Evolutionary conservation across 306 rosid species (phyloP).

Genomic region (Sindora glabra): DNA sequence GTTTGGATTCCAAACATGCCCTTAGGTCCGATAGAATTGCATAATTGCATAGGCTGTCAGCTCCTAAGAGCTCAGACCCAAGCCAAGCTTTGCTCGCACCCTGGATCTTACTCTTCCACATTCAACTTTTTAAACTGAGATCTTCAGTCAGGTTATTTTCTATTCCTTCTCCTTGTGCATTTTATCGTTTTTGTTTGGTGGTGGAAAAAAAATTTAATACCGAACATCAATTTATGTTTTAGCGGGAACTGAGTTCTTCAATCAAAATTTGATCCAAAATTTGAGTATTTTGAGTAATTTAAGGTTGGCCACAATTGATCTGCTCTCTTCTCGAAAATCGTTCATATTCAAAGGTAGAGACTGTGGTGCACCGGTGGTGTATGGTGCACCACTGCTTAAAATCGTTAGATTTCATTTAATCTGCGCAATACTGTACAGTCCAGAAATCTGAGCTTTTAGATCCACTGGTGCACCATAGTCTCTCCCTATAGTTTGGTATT

Average conservation of each 20-base stretch:
- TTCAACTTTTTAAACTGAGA: not conserved
- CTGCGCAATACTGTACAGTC: too few relatives aligned
- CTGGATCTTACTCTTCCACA: not conserved
- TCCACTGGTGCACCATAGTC: too few relatives aligned
- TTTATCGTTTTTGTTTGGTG: not conserved
- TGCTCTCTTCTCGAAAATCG: too few relatives aligned
- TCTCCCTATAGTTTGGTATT: too few relatives aligned
- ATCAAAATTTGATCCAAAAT: conserved; percentile 1
- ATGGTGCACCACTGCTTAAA: too few relatives aligned
- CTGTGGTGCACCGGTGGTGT: too few relatives aligned
- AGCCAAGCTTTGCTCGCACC: not conserved
- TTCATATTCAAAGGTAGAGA: too few relatives aligned
- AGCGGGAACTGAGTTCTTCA: conserved; percentile 22
- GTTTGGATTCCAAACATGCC: conserved; percentile 21
- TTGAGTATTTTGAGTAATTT: not conserved
- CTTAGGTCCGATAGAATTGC: not conserved
- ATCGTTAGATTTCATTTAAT: too few relatives aligned
- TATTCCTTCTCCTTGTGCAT: not conserved
- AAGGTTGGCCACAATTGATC: not conserved
- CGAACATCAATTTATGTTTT: too few relatives aligned
- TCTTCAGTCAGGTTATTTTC: conserved; percentile 22
- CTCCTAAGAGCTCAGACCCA: not conserved
- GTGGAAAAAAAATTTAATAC: too few relatives aligned
- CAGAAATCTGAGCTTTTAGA: too few relatives aligned
- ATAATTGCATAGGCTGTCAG: not conserved